Percentiles rank a stretch among this genome's conserved stretches.
These are phyloP conservation scores for Claviceps africana DNA, from an alignment of 2,329 filamentous ascomycete species.

Conservation along the genomic window DNA sequence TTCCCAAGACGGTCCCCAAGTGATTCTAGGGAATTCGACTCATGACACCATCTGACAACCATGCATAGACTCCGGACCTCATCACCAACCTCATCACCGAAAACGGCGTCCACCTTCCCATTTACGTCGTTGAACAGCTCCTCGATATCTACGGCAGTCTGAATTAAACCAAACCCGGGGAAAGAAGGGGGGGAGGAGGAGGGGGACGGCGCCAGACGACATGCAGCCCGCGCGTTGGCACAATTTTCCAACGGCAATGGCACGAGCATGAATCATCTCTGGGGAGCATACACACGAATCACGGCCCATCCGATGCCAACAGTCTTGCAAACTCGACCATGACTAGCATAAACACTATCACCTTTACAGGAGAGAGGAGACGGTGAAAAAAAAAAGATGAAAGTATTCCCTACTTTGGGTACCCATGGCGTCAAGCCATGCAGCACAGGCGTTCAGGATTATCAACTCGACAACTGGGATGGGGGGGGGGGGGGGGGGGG, in stretches of 20 bases:
- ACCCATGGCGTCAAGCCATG: neutral
- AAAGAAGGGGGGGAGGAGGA: too few relatives aligned
- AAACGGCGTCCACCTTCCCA: slow-evolving; percentile 55
- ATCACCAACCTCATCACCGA: slow-evolving; percentile 66
- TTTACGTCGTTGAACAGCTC: slow-evolving; percentile 55
- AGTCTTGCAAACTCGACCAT: too few relatives aligned
- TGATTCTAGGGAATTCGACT: neutral
- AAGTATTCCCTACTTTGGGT: neutral
- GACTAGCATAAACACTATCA: too few relatives aligned
- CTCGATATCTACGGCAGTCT: slow-evolving; percentile 45
- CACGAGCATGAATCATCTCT: too few relatives aligned
- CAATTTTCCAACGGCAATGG: too few relatives aligned
- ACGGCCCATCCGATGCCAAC: too few relatives aligned
- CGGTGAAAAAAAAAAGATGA: neutral
- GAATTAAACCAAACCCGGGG: neutral
- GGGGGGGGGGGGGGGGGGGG: too few relatives aligned
- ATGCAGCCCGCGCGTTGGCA: too few relatives aligned
- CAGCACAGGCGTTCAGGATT: neutral
- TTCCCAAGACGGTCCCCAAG: neutral
- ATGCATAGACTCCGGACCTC: slow-evolving; percentile 44
- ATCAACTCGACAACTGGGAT: neutral
- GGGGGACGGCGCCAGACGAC: too few relatives aligned
- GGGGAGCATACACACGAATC: too few relatives aligned
- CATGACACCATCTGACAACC: neutral
- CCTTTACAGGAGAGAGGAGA: neutral